Conservation (phyloP, 202 grass and related monocot species). For the Miscanthus sacchariflorus region DNA sequence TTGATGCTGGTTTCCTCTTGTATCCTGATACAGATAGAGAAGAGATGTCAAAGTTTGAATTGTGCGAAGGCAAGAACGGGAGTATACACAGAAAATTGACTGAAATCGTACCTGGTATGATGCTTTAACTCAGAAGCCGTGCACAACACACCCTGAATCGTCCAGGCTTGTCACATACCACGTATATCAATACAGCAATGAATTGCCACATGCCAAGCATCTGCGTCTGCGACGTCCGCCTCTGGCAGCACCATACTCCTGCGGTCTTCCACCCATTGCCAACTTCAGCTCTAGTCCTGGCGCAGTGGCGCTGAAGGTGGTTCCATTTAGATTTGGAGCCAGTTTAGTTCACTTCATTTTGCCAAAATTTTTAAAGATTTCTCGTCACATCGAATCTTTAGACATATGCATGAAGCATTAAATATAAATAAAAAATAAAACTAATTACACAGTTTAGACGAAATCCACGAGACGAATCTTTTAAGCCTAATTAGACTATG, state of each 20-base stretch:
- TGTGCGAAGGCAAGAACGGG: background rate
- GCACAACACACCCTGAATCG: background rate
- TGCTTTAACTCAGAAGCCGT: background rate
- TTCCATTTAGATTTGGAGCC: background rate
- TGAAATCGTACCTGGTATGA: slow-evolving; percentile 18
- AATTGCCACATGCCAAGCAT: background rate
- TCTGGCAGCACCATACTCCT: background rate
- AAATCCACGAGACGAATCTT: no score
- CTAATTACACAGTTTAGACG: no score
- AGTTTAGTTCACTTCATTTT: no score
- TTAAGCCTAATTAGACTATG: no score
- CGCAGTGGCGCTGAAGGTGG: background rate
- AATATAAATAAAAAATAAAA: no score
- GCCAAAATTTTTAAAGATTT: no score
- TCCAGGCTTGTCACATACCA: background rate
- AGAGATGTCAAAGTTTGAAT: background rate
- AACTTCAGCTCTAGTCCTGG: background rate
- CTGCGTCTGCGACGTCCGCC: background rate
- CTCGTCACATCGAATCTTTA: no score
- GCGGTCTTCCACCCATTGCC: background rate
- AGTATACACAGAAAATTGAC: background rate
- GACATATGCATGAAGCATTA: no score
- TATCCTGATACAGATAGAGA: background rate
- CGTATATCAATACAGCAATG: background rate
- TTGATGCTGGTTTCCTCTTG: background rate